A percentile compares a stretch with the other conserved stretches of the same genome.
Evolutionary conservation across 2,329 filamentous ascomycete genomes (phyloP).

Genomic region (Diaporthe vaccinii): DNA sequence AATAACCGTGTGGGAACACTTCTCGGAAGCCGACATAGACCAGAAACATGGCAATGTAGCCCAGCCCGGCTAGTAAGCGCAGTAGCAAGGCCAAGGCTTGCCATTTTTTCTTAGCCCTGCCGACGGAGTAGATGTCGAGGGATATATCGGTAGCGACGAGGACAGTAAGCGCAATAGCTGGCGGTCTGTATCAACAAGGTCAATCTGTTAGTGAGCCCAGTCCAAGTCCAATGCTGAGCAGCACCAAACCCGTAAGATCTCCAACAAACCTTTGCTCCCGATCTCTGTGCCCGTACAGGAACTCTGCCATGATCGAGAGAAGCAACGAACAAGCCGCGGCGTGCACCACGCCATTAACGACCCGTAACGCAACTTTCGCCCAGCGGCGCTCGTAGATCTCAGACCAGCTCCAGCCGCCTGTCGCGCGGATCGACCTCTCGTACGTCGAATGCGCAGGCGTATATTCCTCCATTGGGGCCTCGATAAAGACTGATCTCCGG

Average conservation of each 20-base stretch:
- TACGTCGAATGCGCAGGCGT: constrained; percentile 48
- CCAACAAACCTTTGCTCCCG: constrained; percentile 33
- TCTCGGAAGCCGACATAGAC: constrained; percentile 52
- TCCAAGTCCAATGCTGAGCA: neutral
- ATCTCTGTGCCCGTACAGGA: constrained; percentile 19
- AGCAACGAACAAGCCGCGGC: constrained; percentile 41
- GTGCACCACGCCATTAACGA: constrained; percentile 42
- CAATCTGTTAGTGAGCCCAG: neutral
- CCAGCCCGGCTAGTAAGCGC: constrained; percentile 49
- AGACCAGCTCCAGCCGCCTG: constrained; percentile 21
- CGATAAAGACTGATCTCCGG: constrained; percentile 46
- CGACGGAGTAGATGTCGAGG: constrained; percentile 53
- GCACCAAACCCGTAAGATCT: constrained; percentile 17
- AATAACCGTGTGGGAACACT: constrained; percentile 54
- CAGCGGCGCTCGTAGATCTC: neutral
- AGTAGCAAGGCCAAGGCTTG: constrained; percentile 50
- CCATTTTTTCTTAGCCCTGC: constrained; percentile 49
- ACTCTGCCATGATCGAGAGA: constrained; percentile 41
- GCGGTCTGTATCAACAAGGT: constrained; percentile 43
- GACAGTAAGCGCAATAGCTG: constrained; percentile 49
- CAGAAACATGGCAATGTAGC: constrained; percentile 53
- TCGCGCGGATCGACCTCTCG: constrained; percentile 40
- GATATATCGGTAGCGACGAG: constrained; percentile 52
- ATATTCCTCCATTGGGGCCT: constrained; percentile 47
- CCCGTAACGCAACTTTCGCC: constrained; percentile 34